Evolutionary conservation across 2,329 filamentous ascomycete genomes (phyloP).

Genomic region (Monascus ruber): DNA sequence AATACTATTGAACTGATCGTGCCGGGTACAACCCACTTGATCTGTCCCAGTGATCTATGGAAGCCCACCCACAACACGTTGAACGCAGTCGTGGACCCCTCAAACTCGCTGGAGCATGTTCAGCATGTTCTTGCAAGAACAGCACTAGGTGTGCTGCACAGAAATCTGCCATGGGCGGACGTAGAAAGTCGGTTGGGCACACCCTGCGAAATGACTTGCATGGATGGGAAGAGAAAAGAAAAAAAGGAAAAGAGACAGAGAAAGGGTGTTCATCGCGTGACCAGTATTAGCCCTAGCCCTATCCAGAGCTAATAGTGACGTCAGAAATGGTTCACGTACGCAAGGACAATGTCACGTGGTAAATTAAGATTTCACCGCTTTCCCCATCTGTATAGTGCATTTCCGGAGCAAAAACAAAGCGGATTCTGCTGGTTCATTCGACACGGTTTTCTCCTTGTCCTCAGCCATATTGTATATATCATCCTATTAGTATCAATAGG

Average conservation of each 20-base stretch:
- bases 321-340: too few species aligned
- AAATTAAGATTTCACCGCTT: neutral
- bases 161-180: conserved; percentile 13
- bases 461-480: too few species aligned
- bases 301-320: neutral
- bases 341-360: neutral
- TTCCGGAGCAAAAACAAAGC: neutral
- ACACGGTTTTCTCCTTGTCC: too few species aligned
- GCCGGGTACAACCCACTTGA: too few species aligned
- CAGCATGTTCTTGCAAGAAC: conserved; percentile 30
- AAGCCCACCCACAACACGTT: conserved; percentile 28
- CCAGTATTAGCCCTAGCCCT: conserved; percentile 9
- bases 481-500: too few species aligned
- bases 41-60: conserved; percentile 37
- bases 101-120: conserved; percentile 35
- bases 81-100: conserved; percentile 30
- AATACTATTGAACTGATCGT: too few species aligned
- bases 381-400: neutral
- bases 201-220: conserved; percentile 19
- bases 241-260: conserved; percentile 6
- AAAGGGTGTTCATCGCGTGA: conserved; percentile 5
- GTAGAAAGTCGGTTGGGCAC: conserved; percentile 9
- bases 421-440: neutral
- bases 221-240: conserved; percentile 12
- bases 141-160: conserved; percentile 11